Percentiles rank a stretch among this genome's conserved stretches.
Evolutionary conservation across 805 yeast genomes (phyloP).

Genomic region (Wickerhamomyces rabaulensis): DNA sequence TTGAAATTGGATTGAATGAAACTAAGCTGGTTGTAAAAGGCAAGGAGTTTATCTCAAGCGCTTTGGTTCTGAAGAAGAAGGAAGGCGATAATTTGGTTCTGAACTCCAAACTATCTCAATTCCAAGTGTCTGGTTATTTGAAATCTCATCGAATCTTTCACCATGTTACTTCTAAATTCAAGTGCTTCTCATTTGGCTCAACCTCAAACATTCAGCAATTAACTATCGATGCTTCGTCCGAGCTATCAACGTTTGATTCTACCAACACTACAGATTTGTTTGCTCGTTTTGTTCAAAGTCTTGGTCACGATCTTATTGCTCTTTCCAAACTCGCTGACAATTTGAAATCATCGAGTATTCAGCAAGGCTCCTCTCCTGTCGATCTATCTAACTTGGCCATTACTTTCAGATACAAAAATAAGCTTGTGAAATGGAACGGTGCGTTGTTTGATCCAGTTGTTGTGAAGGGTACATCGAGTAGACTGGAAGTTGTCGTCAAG

Average conservation of each 20-base stretch:
- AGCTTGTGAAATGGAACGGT: background rate
- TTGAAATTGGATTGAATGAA: background rate
- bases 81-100: background rate
- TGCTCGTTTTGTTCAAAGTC: background rate
- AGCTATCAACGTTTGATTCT: background rate
- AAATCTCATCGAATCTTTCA: background rate
- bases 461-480: constrained; percentile 1
- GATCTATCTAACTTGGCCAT: background rate
- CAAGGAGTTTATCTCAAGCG: background rate
- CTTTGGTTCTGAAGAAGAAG: background rate
- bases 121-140: background rate
- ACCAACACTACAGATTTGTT: background rate
- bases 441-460: background rate
- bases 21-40: background rate
- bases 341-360: background rate
- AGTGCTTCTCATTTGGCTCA: background rate
- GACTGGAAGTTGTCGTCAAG: background rate
- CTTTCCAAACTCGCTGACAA: background rate
- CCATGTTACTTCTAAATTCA: background rate
- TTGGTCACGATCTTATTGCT: background rate
- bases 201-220: background rate
- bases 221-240: background rate
- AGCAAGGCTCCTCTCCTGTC: background rate
- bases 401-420: background rate
- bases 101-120: background rate